Evolutionary conservation across 257 asterid species (phyloP).

Genomic region (Capsicum pubescens): DNA sequence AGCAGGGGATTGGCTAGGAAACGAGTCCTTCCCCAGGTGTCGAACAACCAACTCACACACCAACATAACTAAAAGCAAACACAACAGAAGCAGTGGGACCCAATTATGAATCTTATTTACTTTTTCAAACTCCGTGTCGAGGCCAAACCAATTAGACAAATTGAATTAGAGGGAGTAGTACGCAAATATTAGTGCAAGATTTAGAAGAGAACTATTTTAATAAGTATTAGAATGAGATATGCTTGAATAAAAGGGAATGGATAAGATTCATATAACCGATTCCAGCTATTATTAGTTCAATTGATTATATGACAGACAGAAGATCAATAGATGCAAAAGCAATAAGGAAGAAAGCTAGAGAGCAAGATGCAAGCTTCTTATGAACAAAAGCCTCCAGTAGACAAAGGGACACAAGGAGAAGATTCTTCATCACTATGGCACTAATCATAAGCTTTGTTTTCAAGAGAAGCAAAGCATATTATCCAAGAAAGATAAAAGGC

Average conservation of each 20-base stretch:
- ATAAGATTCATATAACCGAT: not conserved
- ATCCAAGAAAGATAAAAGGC: slow-evolving; percentile 10
- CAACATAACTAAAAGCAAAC: not conserved
- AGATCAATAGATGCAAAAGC: not conserved
- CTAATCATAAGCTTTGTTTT: slow-evolving; percentile 20
- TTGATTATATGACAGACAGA: not conserved
- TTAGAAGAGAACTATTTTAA: not conserved
- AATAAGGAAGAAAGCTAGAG: not conserved
- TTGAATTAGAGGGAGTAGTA: too few relatives aligned
- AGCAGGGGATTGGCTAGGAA: too few relatives aligned
- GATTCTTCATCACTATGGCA: not conserved
- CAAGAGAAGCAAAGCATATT: slow-evolving; percentile 19
- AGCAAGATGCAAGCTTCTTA: not conserved
- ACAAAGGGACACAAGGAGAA: not conserved
- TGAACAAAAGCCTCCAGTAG: slow-evolving; percentile 14
- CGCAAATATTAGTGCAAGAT: not conserved
- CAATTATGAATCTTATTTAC: too few relatives aligned
- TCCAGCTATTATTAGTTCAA: not conserved
- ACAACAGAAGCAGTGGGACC: not conserved
- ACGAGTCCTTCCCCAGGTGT: too few relatives aligned
- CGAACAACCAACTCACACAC: too few relatives aligned
- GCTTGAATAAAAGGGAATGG: not conserved
- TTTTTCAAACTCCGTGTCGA: too few relatives aligned
- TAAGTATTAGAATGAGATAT: not conserved
- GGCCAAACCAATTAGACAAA: too few relatives aligned